Evolutionary conservation across 805 yeast genomes (phyloP).

Genomic region (Starmerella bombicola): DNA sequence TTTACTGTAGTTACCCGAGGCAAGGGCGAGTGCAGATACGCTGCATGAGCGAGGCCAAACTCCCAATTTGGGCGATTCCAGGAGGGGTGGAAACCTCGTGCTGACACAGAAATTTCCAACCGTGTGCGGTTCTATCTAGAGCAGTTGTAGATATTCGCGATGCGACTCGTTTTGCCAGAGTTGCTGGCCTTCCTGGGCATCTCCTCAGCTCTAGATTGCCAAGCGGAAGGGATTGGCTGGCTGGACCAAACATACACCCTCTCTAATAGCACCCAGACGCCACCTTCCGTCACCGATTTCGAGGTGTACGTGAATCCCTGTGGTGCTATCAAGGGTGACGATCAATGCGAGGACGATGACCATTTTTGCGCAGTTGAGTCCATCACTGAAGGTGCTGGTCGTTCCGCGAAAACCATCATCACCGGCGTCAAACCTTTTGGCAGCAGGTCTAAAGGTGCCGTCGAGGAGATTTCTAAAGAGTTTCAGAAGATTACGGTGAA

Average conservation of each 20-base stretch:
- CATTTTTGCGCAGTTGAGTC: constrained; percentile 66
- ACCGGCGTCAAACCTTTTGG: constrained; percentile 48
- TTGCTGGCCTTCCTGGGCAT: not conserved
- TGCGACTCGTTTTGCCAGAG: not conserved
- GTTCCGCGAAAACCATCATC: constrained; percentile 25
- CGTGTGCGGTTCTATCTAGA: no score
- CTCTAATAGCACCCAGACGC: constrained; percentile 43
- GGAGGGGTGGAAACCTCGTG: no score
- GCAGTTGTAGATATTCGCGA: no score
- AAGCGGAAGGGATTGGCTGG: not conserved
- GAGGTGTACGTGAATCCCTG: constrained; percentile 68
- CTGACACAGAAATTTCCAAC: no score
- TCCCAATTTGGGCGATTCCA: no score
- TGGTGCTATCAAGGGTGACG: constrained; percentile 34
- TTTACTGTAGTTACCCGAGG: no score
- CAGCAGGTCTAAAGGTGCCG: constrained; percentile 17
- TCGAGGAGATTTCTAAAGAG: not conserved
- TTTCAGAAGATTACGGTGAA: constrained; percentile 24
- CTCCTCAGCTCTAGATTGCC: not conserved
- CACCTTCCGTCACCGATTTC: constrained; percentile 56
- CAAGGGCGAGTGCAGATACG: no score
- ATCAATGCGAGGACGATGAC: constrained; percentile 51
- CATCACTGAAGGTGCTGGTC: constrained; percentile 28
- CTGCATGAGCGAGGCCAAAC: no score
- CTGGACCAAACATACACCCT: constrained; percentile 30